Evolutionary conservation across 2,329 filamentous ascomycete species (phyloP), one percentile per base, ranked within the genome.

Genomic region (Phialophora macrospora): DNA sequence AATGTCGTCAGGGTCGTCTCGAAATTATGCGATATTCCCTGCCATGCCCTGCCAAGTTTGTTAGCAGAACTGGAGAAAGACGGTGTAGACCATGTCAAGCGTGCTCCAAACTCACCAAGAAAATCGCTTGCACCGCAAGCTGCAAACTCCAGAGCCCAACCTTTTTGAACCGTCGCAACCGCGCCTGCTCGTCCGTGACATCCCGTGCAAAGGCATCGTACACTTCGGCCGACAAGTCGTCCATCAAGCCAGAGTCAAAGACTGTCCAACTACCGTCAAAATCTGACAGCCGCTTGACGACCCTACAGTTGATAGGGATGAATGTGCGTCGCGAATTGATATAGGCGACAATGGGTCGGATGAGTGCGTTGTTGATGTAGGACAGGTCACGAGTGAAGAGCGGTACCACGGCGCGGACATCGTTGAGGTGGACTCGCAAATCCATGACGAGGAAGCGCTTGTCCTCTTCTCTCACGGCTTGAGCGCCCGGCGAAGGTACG

Each of bases 261-360:
- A 96, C 85, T 3, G 93, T 94, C 95, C 95, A 98, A 72, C 90
- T 91, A 38, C 95, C 95, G 76, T 98, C 92, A 74, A 99, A 99
- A 76, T 99, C 95, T 65, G 85, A 85, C 20, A 88, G 85, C 6
- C 88, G 88, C 81, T 99, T 99, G 70, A 98, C 92, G 56, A 99
- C 91, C 67, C 94, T 90, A 79, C 95, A 98, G 72, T 90, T 91
- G 73, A 99, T 92, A 28, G 95, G 95, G 51, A 99, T 98, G 74
- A 97, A 98, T 0, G 94, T 96, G 75, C 89, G 90, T 76, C 93
- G 92, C 49, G 92, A 91, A 78, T 99, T 99, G 79, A 99, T 98
- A 77, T 98, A 99, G 6, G 95, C 95, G 48, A 99, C 93, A 67
- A 99, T 99, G 17, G 95, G 95, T 4, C 95, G 88, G 41, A 98